These are phyloP conservation scores for Wickerhamiella sorbophila DNA, from an alignment of 805 yeast genomes.

Conservation along the genomic window DNA sequence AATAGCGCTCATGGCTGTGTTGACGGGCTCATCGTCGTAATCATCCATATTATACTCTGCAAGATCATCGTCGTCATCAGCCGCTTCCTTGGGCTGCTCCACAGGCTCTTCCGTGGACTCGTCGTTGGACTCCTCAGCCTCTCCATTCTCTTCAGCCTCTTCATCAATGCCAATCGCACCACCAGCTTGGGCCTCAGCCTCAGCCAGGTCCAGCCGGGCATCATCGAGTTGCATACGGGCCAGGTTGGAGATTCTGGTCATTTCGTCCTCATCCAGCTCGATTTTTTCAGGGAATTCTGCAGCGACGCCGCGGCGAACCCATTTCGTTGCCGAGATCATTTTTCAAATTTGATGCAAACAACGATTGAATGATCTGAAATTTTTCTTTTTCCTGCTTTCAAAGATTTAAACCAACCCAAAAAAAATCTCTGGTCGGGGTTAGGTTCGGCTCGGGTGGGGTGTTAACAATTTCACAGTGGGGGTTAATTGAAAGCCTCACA, in stretches of 20 bases:
- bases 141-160: slow-evolving; percentile 9
- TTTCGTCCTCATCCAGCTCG: slow-evolving; percentile 80
- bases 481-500: no score
- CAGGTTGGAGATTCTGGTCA: slow-evolving; percentile 76
- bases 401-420: not conserved
- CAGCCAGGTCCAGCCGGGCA: slow-evolving; percentile 50
- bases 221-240: slow-evolving; percentile 73
- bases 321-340: slow-evolving; percentile 66
- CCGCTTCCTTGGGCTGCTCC: slow-evolving; percentile 16
- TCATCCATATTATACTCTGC: slow-evolving; percentile 27
- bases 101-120: slow-evolving; percentile 21
- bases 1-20: slow-evolving; percentile 36
- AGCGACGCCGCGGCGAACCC: slow-evolving; percentile 96
- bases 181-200: slow-evolving; percentile 24
- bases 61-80: slow-evolving; percentile 64
- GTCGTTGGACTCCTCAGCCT: slow-evolving; percentile 3
- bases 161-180: slow-evolving; percentile 8
- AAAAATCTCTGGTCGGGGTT: not conserved
- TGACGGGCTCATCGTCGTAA: slow-evolving; percentile 34
- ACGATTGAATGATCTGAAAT: no score
- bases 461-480: no score
- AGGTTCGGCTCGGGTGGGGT: not conserved
- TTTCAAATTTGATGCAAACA: no score
- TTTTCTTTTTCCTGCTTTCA: no score
- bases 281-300: slow-evolving; percentile 83